Conservation (phyloP, 768 basidiomycete genomes). For the Megacollybia marginata region DNA sequence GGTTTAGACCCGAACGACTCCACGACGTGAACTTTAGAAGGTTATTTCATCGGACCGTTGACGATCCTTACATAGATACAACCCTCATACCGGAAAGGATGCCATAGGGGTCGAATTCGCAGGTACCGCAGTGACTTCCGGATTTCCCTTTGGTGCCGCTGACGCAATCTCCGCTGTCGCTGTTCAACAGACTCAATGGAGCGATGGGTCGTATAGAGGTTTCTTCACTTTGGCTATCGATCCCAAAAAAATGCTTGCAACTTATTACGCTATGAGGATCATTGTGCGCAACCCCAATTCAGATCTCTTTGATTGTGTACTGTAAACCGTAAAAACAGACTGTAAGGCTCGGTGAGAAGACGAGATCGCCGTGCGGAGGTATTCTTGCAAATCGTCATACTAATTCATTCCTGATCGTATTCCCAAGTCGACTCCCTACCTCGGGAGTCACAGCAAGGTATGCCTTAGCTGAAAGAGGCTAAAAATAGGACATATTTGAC, state of each 20-base stretch:
- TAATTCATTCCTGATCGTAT: no score
- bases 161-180: constrained; percentile 28
- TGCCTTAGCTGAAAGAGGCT: no score
- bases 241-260: constrained; percentile 36
- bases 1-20: constrained; percentile 41
- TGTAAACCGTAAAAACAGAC: no score
- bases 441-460: no score
- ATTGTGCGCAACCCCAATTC: constrained; percentile 27
- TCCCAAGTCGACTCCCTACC: no score
- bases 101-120: constrained; percentile 56
- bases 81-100: constrained; percentile 39
- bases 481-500: no score
- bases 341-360: no score
- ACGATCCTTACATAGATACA: constrained; percentile 25
- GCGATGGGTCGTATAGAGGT: constrained; percentile 50
- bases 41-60: not conserved
- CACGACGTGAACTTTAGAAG: constrained; percentile 23
- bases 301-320: constrained; percentile 37
- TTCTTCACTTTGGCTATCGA: constrained; percentile 50
- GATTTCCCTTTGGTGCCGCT: constrained; percentile 38
- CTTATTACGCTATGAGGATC: constrained; percentile 45
- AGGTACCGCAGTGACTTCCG: constrained; percentile 51
- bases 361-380: no score
- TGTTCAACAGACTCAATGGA: constrained; percentile 46
- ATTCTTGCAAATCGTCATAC: no score